A percentile compares a stretch with the other conserved stretches of the same genome.
Evolutionary conservation across 2,329 filamentous ascomycete species (phyloP).

Genomic region (Penicillium sp.): DNA sequence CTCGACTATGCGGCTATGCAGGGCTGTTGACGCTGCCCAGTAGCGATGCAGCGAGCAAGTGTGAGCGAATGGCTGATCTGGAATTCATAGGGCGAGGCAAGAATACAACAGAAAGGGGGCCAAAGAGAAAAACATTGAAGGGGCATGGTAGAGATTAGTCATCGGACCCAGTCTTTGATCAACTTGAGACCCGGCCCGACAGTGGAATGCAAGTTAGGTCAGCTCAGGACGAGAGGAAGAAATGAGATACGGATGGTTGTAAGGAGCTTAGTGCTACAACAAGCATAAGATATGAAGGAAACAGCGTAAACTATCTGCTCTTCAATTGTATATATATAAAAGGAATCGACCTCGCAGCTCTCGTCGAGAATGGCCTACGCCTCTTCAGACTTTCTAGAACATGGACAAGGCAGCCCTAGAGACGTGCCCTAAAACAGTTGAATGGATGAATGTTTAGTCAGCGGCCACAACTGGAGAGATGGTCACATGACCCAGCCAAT

Average conservation of each 20-base stretch:
- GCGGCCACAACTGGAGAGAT: neutral
- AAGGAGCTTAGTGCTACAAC: neutral
- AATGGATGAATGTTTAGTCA: conserved; percentile 5
- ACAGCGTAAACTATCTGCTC: neutral
- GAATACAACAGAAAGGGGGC: neutral
- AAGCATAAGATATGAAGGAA: neutral
- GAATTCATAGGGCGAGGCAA: conserved; percentile 7
- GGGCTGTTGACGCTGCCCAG: neutral
- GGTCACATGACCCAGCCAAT: neutral
- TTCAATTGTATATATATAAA: neutral
- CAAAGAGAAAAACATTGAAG: conserved; percentile 8
- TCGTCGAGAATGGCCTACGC: neutral
- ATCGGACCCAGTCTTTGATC: conserved; percentile 23
- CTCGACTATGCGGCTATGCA: neutral
- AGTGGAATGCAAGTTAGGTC: neutral
- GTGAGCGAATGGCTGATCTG: conserved; percentile 4
- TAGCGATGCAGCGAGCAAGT: neutral
- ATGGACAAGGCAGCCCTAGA: conserved; percentile 18
- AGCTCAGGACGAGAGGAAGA: neutral
- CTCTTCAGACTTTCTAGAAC: conserved; percentile 15
- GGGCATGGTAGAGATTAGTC: conserved; percentile 19
- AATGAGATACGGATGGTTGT: neutral
- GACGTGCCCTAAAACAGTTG: conserved; percentile 17
- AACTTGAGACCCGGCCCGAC: conserved; percentile 5
- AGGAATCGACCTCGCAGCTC: neutral